Percentiles rank a stretch among this genome's conserved stretches.
Conservation (phyloP, 2,329 filamentous ascomycete species). For the Beauveria sp. region DNA sequence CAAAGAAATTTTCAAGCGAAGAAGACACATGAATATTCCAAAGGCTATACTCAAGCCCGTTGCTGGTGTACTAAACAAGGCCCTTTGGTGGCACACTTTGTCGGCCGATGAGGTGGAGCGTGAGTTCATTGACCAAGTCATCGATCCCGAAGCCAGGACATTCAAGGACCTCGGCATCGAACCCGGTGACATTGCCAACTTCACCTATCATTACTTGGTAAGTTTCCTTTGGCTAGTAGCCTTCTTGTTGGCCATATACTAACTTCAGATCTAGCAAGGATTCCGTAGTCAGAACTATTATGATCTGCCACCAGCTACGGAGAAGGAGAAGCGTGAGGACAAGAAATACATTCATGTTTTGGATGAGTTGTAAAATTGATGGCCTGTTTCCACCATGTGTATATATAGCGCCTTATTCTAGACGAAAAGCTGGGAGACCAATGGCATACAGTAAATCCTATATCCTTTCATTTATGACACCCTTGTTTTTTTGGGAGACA, state of each 20-base stretch:
- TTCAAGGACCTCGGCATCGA: conserved; percentile 90
- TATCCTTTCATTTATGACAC: not conserved
- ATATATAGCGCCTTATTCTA: conserved; percentile 3
- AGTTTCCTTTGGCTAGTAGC: conserved; percentile 25
- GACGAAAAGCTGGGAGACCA: not conserved
- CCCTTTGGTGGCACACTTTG: conserved; percentile 81
- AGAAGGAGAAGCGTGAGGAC: conserved; percentile 89
- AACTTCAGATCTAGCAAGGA: conserved; percentile 57
- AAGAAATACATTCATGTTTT: conserved; percentile 95
- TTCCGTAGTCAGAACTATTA: conserved; percentile 86
- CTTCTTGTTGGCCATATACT: conserved; percentile 17
- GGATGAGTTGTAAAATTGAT: conserved; percentile 63
- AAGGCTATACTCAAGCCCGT: conserved; percentile 70
- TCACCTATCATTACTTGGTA: conserved; percentile 92
- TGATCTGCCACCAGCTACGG: conserved; percentile 88
- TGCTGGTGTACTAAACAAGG: conserved; percentile 67
- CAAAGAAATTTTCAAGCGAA: conserved; percentile 83
- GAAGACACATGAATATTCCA: conserved; percentile 86
- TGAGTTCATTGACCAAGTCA: conserved; percentile 87
- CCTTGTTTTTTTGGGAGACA: too few relatives aligned
- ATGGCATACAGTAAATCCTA: not conserved
- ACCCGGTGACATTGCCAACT: conserved; percentile 75
- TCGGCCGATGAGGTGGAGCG: conserved; percentile 82
- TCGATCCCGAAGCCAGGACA: conserved; percentile 87
- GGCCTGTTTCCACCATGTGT: conserved; percentile 5